A percentile compares a stretch with the other conserved stretches of the same genome.
Evolutionary conservation across 2,329 filamentous ascomycete genomes (phyloP).

Genomic region (Fusarium succisae): DNA sequence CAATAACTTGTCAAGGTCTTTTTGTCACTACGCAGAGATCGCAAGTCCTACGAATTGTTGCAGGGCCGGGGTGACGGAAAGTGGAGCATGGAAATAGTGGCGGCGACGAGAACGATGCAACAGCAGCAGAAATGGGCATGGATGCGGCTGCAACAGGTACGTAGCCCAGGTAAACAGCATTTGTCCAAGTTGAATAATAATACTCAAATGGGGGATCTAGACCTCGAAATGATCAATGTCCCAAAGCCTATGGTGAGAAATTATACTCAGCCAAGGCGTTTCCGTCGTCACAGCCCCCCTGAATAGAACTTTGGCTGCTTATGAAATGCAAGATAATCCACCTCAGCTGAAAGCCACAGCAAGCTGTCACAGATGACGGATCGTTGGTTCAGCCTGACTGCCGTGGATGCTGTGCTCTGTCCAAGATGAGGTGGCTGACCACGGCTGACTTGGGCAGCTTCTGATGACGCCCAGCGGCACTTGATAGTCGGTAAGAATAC

Average conservation of each 20-base stretch:
- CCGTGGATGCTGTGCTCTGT: slow-evolving; percentile 4
- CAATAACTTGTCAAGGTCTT: background rate
- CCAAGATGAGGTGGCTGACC: slow-evolving; percentile 4
- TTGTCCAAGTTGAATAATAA: background rate
- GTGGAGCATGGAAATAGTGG: slow-evolving; percentile 27
- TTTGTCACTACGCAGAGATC: background rate
- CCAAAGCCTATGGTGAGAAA: background rate
- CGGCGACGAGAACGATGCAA: slow-evolving; percentile 11
- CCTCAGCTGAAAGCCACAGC: slow-evolving; percentile 32
- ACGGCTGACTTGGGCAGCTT: slow-evolving; percentile 4
- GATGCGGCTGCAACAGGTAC: background rate
- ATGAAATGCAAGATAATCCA: slow-evolving; percentile 14
- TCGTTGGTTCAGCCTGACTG: slow-evolving; percentile 6
- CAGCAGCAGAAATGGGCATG: background rate
- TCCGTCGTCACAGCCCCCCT: slow-evolving; percentile 11
- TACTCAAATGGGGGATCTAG: background rate
- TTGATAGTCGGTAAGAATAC: background rate
- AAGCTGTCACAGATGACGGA: slow-evolving; percentile 21
- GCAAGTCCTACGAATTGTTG: background rate
- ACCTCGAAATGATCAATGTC: background rate
- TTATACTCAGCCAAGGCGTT: slow-evolving; percentile 24
- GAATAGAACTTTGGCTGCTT: slow-evolving; percentile 17
- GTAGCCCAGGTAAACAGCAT: background rate
- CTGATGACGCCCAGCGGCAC: slow-evolving; percentile 21
- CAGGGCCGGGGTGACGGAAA: slow-evolving; percentile 17